phyloP scores from a whole-genome alignment of 768 basidiomycete genomes.

The Mycena albidolilacea region DNA sequence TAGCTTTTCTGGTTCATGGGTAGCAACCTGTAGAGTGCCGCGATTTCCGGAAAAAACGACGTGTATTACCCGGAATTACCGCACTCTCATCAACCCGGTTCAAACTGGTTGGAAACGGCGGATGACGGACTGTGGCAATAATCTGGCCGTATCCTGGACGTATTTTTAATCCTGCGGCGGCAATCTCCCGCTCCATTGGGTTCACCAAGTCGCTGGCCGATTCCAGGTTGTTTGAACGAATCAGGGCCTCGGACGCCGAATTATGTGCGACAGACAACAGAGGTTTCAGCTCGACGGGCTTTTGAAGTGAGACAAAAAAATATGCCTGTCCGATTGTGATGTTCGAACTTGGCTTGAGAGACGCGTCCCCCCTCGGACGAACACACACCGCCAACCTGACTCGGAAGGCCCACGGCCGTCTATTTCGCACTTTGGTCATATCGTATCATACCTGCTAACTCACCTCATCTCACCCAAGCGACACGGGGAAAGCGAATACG shows the following conservation, averaged over 20 bases:
- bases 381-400: neutral
- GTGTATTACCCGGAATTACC: conserved; percentile 3
- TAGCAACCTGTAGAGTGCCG: neutral
- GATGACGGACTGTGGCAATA: conserved; percentile 4
- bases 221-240: neutral
- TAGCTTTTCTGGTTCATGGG: neutral
- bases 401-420: conserved; percentile 1
- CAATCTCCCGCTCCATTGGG: neutral
- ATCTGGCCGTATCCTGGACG: neutral
- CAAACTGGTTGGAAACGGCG: conserved; percentile 1
- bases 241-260: neutral
- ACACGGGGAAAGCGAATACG: conserved; percentile 9
- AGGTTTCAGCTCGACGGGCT: neutral
- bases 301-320: neutral
- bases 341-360: neutral
- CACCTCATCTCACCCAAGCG: conserved; percentile 7
- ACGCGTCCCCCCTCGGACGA: conserved; percentile 13
- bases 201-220: neutral
- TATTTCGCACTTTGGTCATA: conserved; percentile 15
- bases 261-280: neutral
- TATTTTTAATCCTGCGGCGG: neutral
- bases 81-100: conserved; percentile 2
- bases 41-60: conserved; percentile 2
- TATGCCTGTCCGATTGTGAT: neutral
- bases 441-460: neutral